Conservation (phyloP, 2,329 filamentous ascomycete species). For the Nemania serpens region DNA sequence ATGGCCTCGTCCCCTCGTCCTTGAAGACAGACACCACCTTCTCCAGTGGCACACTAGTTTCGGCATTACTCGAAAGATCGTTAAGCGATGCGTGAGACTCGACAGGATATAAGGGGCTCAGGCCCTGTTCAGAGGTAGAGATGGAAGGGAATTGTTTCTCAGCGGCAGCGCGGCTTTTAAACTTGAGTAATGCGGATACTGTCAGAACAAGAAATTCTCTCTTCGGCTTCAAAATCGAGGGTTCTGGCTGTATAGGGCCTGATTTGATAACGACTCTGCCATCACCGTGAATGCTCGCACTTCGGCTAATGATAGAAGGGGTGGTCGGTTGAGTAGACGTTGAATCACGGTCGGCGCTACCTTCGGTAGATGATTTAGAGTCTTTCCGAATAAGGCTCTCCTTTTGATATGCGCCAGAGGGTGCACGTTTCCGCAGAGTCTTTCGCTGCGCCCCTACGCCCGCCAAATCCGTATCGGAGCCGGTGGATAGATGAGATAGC, state of each 20-base stretch:
- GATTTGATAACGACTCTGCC: slow-evolving; percentile 45
- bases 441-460: slow-evolving; percentile 31
- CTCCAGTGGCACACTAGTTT: slow-evolving; percentile 54
- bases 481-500: slow-evolving; percentile 33
- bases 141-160: slow-evolving; percentile 53
- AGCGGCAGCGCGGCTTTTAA: slow-evolving; percentile 54
- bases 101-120: slow-evolving; percentile 44
- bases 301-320: slow-evolving; percentile 37
- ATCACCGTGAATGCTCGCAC: slow-evolving; percentile 39
- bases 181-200: slow-evolving; percentile 55
- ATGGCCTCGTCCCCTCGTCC: slow-evolving; percentile 54
- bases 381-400: slow-evolving; percentile 37
- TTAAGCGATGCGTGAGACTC: slow-evolving; percentile 38
- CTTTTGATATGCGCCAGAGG: slow-evolving; percentile 32
- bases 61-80: slow-evolving; percentile 32
- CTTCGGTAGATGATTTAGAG: slow-evolving; percentile 40
- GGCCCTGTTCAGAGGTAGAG: slow-evolving; percentile 37
- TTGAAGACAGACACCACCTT: slow-evolving; percentile 58
- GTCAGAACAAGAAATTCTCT: slow-evolving; percentile 59
- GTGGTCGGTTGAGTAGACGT: slow-evolving; percentile 41
- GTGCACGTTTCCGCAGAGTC: slow-evolving; percentile 34
- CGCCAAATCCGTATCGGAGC: slow-evolving; percentile 36
- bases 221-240: slow-evolving; percentile 54
- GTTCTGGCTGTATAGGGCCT: slow-evolving; percentile 55
- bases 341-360: slow-evolving; percentile 35